Evolutionary conservation across 345 rosid species (phyloP).

Genomic region (Laguncularia racemosa): DNA sequence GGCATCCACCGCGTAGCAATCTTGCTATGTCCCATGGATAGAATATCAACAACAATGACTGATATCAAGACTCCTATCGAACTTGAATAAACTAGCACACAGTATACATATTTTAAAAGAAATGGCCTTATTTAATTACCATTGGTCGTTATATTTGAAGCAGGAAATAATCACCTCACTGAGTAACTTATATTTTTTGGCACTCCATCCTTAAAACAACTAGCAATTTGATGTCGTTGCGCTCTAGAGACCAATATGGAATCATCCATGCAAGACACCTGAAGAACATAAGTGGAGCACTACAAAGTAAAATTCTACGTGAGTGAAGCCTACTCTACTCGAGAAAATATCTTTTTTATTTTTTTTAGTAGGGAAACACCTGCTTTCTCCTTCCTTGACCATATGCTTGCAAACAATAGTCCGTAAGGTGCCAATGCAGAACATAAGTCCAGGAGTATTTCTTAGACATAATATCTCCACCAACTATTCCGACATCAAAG

Average conservation of each 20-base stretch:
- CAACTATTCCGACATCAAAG: slow-evolving; percentile 28
- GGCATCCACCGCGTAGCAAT: too few species aligned
- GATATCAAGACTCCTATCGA: too few species aligned
- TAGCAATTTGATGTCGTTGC: slow-evolving; percentile 28
- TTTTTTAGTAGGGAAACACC: slow-evolving; percentile 72
- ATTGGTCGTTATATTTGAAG: neutral
- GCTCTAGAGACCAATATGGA: slow-evolving; percentile 35
- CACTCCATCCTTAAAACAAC: slow-evolving; percentile 32
- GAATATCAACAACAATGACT: too few species aligned
- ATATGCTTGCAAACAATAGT: slow-evolving; percentile 56
- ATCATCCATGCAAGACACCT: slow-evolving; percentile 58
- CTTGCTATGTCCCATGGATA: too few species aligned
- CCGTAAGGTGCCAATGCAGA: slow-evolving; percentile 37
- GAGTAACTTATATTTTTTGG: slow-evolving; percentile 28
- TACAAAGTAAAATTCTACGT: slow-evolving; percentile 59
- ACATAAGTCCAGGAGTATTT: slow-evolving; percentile 40
- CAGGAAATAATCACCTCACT: slow-evolving; percentile 15
- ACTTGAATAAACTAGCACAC: too few species aligned
- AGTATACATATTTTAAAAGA: too few species aligned
- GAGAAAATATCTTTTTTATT: slow-evolving; percentile 47
- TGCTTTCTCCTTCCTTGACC: slow-evolving; percentile 73
- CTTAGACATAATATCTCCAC: too few species aligned
- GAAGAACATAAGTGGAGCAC: slow-evolving; percentile 54
- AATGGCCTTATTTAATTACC: too few species aligned
- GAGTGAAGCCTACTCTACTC: slow-evolving; percentile 46